These are phyloP conservation scores for Amphibolis antarctica DNA, from an alignment of 106 monocot species.

Conservation along the genomic window DNA sequence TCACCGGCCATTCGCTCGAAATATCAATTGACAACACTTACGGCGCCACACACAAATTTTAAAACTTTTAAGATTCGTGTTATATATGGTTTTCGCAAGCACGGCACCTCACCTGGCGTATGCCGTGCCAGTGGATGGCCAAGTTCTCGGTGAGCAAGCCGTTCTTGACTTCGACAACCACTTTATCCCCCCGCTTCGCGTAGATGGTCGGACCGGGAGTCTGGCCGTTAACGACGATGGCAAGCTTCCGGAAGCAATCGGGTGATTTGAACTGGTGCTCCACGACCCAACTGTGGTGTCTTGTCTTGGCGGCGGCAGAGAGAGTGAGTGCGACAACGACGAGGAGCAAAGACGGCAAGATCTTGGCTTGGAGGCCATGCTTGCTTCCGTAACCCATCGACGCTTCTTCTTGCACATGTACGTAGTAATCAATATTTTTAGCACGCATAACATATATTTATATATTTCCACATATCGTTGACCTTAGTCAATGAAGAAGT, in stretches of 20 bases:
- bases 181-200: constrained; percentile 62
- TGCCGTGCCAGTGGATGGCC: constrained; percentile 84
- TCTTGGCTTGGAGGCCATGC: too few species aligned
- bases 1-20: too few species aligned
- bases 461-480: too few species aligned
- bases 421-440: too few species aligned
- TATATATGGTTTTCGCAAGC: too few species aligned
- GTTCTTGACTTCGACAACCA: constrained; percentile 58
- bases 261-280: constrained; percentile 57
- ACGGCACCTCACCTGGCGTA: constrained; percentile 88
- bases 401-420: too few species aligned
- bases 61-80: too few species aligned
- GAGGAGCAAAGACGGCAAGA: not conserved
- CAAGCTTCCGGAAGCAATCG: constrained; percentile 61
- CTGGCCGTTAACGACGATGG: constrained; percentile 52
- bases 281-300: constrained; percentile 37
- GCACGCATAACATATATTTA: too few species aligned
- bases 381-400: too few species aligned
- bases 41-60: too few species aligned
- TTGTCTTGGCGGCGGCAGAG: constrained; percentile 8
- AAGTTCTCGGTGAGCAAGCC: constrained; percentile 47
- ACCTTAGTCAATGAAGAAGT: too few species aligned
- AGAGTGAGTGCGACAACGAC: not conserved
- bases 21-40: too few species aligned
- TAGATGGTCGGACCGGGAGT: constrained; percentile 68